phyloP scores from a whole-genome alignment of 352 stramenopile genomes.

The Globisporangium iwayamae region DNA sequence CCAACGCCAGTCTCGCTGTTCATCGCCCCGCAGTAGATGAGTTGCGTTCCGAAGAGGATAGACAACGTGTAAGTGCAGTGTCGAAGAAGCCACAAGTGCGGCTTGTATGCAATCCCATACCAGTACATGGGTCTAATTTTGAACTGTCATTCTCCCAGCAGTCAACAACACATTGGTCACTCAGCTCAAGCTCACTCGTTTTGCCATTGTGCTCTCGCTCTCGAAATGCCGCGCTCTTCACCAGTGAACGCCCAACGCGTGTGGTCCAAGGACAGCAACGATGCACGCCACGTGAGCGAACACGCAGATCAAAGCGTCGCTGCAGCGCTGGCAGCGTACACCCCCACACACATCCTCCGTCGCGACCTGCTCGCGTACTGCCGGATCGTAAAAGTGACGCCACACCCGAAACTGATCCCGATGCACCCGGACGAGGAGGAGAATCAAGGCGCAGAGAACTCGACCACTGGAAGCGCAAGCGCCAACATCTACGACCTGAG shows the following conservation, averaged over 20 bases:
- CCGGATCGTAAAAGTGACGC: conserved; percentile 42
- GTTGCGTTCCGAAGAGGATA: background rate
- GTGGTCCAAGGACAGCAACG: conserved; percentile 54
- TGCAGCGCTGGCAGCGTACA: conserved; percentile 21
- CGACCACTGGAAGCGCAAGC: conserved; percentile 2
- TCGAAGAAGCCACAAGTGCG: background rate
- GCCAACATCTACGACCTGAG: conserved; percentile 47
- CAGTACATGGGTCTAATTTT: background rate
- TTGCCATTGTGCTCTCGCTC: background rate
- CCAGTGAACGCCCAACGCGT: conserved; percentile 15
- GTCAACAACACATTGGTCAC: background rate
- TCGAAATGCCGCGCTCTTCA: conserved; percentile 9
- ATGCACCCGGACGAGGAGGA: conserved; percentile 63
- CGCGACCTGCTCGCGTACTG: conserved; percentile 64
- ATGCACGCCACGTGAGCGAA: conserved; percentile 20
- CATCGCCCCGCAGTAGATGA: conserved; percentile 14
- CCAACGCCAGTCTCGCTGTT: conserved; percentile 42
- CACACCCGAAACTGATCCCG: conserved; percentile 62
- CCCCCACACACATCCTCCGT: conserved; percentile 39
- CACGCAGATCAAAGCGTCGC: conserved; percentile 16
- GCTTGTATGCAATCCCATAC: background rate
- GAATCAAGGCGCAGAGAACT: conserved; percentile 25
- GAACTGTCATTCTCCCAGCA: background rate
- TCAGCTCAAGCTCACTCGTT: background rate
- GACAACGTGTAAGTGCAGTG: background rate